Evolutionary conservation across 129 eudicot species (phyloP).

Genomic region (Arctium lappa): DNA sequence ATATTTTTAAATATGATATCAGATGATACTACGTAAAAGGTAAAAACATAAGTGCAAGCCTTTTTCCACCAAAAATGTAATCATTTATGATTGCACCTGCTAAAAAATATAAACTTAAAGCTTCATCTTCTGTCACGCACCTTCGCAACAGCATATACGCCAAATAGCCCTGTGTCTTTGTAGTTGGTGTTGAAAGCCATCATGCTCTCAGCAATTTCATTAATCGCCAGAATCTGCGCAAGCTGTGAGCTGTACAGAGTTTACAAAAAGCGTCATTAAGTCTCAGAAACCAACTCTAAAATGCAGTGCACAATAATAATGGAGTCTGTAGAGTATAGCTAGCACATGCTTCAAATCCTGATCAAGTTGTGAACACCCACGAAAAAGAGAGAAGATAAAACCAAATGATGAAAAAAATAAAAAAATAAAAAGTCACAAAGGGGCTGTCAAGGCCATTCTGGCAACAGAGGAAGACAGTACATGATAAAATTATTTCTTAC

Average conservation of each 20-base stretch:
- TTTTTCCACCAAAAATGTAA: background rate
- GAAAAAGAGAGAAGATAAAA: background rate
- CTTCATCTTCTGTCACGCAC: slow-evolving; percentile 20
- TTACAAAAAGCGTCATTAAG: slow-evolving; percentile 4
- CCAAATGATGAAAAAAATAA: background rate
- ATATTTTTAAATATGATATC: background rate
- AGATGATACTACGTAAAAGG: background rate
- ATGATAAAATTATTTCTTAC: background rate
- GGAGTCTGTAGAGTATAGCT: background rate
- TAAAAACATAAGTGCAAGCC: background rate
- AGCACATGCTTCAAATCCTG: background rate
- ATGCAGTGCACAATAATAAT: background rate
- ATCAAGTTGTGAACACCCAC: background rate
- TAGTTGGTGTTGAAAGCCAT: slow-evolving; percentile 98
- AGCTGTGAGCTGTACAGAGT: slow-evolving; percentile 60
- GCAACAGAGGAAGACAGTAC: too few species aligned
- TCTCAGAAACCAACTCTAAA: background rate
- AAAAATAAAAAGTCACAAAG: background rate
- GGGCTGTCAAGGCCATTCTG: background rate
- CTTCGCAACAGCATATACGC: slow-evolving; percentile 96
- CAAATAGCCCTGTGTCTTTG: slow-evolving; percentile 93
- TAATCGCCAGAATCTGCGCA: slow-evolving; percentile 77
- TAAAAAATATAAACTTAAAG: background rate
- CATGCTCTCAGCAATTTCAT: slow-evolving; percentile 92
- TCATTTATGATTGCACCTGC: background rate